Evolutionary conservation across 768 basidiomycete genomes (phyloP).

Genomic region (Leccinellum rugosiceps): DNA sequence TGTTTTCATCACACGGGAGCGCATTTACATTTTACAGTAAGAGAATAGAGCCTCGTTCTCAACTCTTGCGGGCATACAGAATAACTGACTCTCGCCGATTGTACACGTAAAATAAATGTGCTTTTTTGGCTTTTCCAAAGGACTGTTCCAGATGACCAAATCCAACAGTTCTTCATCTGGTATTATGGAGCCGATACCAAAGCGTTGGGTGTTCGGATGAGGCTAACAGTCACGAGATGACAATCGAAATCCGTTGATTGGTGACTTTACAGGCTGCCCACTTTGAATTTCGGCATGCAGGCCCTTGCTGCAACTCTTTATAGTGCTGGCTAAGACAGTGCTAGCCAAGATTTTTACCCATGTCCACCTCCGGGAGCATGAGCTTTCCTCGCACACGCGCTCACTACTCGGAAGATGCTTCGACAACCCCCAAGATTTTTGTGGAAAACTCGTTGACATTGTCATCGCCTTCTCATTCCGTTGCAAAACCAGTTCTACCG

Average conservation of each 20-base stretch:
- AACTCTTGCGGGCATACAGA: neutral
- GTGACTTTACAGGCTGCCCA: neutral
- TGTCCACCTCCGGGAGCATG: neutral
- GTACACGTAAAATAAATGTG: neutral
- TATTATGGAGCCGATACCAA: neutral
- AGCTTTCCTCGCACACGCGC: neutral
- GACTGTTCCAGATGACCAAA: neutral
- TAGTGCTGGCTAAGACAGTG: neutral
- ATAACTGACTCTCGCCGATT: neutral
- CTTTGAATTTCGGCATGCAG: neutral
- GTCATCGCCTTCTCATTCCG: neutral
- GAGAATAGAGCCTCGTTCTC: neutral
- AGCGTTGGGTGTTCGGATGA: neutral
- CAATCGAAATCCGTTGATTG: neutral
- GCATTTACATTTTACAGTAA: neutral
- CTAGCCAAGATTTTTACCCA: neutral
- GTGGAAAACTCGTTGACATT: neutral
- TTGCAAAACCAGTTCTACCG: constrained; percentile 1
- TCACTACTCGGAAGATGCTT: neutral
- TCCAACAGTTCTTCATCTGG: neutral
- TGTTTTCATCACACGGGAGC: neutral
- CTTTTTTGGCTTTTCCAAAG: neutral
- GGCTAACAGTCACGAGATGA: neutral
- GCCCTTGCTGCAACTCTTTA: neutral
- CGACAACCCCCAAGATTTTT: neutral